phyloP scores from a whole-genome alignment of 2,329 filamentous ascomycete genomes.

The Sordariomycetes sp. region DNA sequence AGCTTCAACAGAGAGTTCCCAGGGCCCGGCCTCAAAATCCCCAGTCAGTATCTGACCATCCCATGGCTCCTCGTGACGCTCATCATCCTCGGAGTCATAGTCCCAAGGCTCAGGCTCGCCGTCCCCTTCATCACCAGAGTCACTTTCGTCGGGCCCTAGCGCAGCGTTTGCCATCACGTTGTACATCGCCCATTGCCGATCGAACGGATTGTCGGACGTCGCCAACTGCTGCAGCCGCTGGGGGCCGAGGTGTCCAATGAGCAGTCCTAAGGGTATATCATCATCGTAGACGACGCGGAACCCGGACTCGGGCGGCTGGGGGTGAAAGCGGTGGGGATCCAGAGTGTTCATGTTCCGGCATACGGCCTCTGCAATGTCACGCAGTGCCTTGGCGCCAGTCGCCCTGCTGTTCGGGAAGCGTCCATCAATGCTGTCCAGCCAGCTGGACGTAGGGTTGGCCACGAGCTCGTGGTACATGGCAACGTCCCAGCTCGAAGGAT shows the following conservation, averaged over 20 bases:
- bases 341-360: constrained; percentile 26
- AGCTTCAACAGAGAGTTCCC: too few relatives aligned
- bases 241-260: background rate
- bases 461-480: constrained; percentile 16
- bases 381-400: constrained; percentile 21
- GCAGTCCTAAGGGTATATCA: background rate
- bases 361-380: constrained; percentile 28
- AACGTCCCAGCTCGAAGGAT: constrained; percentile 1
- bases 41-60: too few relatives aligned
- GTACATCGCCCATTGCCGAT: background rate
- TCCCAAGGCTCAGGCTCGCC: background rate
- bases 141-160: background rate
- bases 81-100: background rate
- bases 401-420: constrained; percentile 21
- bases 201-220: background rate
- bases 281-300: background rate
- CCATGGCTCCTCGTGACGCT: too few relatives aligned
- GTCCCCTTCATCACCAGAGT: background rate
- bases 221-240: background rate
- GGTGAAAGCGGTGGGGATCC: constrained; percentile 16
- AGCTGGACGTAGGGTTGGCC: constrained; percentile 13
- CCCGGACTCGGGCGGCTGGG: background rate
- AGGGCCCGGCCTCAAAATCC: too few relatives aligned
- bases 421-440: constrained; percentile 27
- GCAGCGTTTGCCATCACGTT: background rate